phyloP scores from a whole-genome alignment of 2,329 filamentous ascomycete species.

The Fusarium praegraminearum region DNA sequence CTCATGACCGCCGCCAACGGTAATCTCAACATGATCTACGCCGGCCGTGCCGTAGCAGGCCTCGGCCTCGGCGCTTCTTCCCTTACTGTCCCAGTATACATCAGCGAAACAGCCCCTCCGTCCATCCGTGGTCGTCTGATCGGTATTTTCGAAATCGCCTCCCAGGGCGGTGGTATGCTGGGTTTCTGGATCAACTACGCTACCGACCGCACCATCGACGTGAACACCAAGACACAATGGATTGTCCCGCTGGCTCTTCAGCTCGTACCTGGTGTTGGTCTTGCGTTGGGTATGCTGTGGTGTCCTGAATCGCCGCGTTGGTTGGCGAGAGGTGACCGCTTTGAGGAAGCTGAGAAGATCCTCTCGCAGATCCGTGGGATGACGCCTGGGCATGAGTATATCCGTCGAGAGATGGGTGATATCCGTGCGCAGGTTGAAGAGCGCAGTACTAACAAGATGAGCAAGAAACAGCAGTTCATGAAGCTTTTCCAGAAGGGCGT shows the following conservation, averaged over 20 bases:
- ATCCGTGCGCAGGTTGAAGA: slow-evolving; percentile 70
- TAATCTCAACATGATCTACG: slow-evolving; percentile 56
- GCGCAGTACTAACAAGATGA: slow-evolving; percentile 49
- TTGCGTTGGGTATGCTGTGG: slow-evolving; percentile 66
- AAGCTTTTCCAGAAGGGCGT: slow-evolving; percentile 54
- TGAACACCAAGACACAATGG: slow-evolving; percentile 56
- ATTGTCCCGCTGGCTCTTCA: slow-evolving; percentile 70
- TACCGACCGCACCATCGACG: slow-evolving; percentile 44
- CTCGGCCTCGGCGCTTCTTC: slow-evolving; percentile 65
- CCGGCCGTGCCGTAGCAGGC: slow-evolving; percentile 63
- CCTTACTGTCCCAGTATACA: slow-evolving; percentile 60
- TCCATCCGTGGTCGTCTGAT: slow-evolving; percentile 64
- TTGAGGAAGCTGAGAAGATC: slow-evolving; percentile 59
- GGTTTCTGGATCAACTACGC: slow-evolving; percentile 58
- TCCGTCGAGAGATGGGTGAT: slow-evolving; percentile 64
- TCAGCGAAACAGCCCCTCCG: slow-evolving; percentile 59
- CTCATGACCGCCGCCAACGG: slow-evolving; percentile 53
- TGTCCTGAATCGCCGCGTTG: slow-evolving; percentile 72
- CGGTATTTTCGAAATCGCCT: slow-evolving; percentile 62
- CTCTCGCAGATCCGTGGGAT: slow-evolving; percentile 54
- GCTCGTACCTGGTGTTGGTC: slow-evolving; percentile 65
- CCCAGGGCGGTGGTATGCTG: slow-evolving; percentile 50
- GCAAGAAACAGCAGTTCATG: slow-evolving; percentile 46
- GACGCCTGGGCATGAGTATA: slow-evolving; percentile 52
- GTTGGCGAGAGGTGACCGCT: slow-evolving; percentile 68